Base-by-base conservation (phyloP, 2,329 filamentous ascomycete genomes). In the Claviceps sp. region DNA sequence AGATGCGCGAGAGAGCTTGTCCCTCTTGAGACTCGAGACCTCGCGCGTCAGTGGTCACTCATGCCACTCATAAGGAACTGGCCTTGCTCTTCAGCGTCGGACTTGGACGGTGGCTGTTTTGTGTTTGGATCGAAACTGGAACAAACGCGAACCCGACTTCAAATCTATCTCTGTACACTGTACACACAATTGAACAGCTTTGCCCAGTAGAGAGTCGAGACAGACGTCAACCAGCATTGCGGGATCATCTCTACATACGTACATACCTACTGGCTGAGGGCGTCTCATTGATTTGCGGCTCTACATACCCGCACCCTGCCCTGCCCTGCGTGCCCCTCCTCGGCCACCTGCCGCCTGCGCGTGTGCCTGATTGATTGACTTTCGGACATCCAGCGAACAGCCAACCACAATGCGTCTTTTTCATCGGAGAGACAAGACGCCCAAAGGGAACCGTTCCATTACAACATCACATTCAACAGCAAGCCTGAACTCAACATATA, bases 351-450 rank as follows among this genome's bases (percentile, higher is more conserved):
- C 47, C 29, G 52, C 47, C 40, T 49, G 53, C 40, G 53, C 45
- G 39, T 51, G 52, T 52, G 53, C 52, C 48, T 52, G 52, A 49
- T 49, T 52, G 52, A 49, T 49, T 53, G 48, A 54, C 48, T 51
- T 50, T 46, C 29, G 42, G 47, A 38, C 50, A 47, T 51, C 36
- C 44, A 45, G 40, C 44, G 23, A 38, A 50, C 45, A 52, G 50
- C 45, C 55, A 55, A 50, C 49, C 56, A 52, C 36, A 52, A 80
- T 80, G 77, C 76, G 77, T 59, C 60, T 80, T 56, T 80, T 80
- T 62, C 77, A 76, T 38, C 69, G 76, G 54, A 78, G 73, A 60
- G 70, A 77, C 58, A 78, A 74, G 67, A 64, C 71, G 55, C 64
- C 71, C 50, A 73, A 70, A 62, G 64, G 61, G 57, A 66, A 70